Evolutionary conservation across 176 grass and related monocot species (phyloP).

Genomic region (Panicum miliaceum): DNA sequence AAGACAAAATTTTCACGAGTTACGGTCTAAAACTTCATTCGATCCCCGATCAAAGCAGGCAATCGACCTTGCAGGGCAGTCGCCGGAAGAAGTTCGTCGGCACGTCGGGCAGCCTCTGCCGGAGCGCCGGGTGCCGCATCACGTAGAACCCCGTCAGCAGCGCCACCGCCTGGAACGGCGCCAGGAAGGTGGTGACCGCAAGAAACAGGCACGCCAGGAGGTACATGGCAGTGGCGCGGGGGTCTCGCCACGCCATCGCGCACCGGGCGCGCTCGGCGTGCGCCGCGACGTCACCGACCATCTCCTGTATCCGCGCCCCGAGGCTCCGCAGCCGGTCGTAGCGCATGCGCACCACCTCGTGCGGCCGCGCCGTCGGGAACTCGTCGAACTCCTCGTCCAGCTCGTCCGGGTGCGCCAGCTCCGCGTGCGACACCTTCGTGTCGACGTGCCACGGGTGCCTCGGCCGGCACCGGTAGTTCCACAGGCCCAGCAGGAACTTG

Average conservation of each 20-base stretch:
- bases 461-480: constrained; percentile 59
- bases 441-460: constrained; percentile 77
- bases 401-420: constrained; percentile 63
- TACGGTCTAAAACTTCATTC: neutral
- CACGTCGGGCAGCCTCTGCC: constrained; percentile 62
- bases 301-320: constrained; percentile 71
- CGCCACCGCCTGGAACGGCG: constrained; percentile 69
- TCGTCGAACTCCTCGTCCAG: constrained; percentile 93
- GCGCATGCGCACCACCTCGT: constrained; percentile 73
- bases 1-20: neutral
- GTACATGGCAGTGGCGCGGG: constrained; percentile 69
- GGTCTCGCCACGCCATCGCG: constrained; percentile 64
- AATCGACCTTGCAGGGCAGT: constrained; percentile 72
- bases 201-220: constrained; percentile 54
- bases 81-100: constrained; percentile 69
- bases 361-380: constrained; percentile 61
- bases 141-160: constrained; percentile 64
- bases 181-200: constrained; percentile 50
- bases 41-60: constrained; percentile 47
- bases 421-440: constrained; percentile 69
- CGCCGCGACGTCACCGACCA: constrained; percentile 65
- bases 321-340: constrained; percentile 81
- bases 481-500: constrained; percentile 67
- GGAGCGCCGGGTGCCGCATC: constrained; percentile 72
- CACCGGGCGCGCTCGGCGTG: constrained; percentile 64